Base-by-base conservation (phyloP, 106 monocot species). In the Triglochin maritima region DNA sequence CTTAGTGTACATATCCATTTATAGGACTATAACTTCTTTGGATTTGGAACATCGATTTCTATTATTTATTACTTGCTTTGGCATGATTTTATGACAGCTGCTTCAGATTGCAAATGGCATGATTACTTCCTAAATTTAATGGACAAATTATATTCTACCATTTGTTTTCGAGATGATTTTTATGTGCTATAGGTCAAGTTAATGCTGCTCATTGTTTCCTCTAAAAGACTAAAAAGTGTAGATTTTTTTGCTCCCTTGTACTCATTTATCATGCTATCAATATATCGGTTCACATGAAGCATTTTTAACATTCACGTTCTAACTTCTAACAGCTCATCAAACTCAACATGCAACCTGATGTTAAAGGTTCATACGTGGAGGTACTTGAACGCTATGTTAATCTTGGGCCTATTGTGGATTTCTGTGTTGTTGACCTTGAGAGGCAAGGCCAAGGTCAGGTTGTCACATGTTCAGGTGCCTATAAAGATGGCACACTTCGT, bases 371-470 rank as follows among this genome's bases (percentile, higher is more conserved):
- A 60, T 98, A 91, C 76, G 91, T 92, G 46, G 96, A 98, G 81
- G 84, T 88, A 62, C 85, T 91, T 72, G 96, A 98, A 71, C 85
- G 79, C 66, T 98, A 91, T 75, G 86, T 91, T 51, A 98, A 98
- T 80, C 86, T 98, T 69, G 96, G 96, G 12, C 96, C 96, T 16
- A 98, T 98, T 70, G 88, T 88, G 16, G 96, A 98, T 66, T 98
- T 98, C 60, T 98, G 96, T 77, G 91, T 98, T 57, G 96, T 98
- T 63, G 96, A 98, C 56, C 90, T 98, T 73, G 96, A 98, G 66
- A 85, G 91, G 63, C 96, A 98, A 81, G 96, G 96, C 44, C 96
- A 98, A 53, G 96, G 96, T 67, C 96, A 98, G 69, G 96, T 98
- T 50, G 96, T 98, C 8, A 98, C 91, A 42, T 98, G 96, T 65